Percentiles rank a stretch among this genome's conserved stretches.
These are phyloP conservation scores for Entamoeba histolytica DNA, from an alignment of 208 protist genomes.

Conservation along the genomic window DNA sequence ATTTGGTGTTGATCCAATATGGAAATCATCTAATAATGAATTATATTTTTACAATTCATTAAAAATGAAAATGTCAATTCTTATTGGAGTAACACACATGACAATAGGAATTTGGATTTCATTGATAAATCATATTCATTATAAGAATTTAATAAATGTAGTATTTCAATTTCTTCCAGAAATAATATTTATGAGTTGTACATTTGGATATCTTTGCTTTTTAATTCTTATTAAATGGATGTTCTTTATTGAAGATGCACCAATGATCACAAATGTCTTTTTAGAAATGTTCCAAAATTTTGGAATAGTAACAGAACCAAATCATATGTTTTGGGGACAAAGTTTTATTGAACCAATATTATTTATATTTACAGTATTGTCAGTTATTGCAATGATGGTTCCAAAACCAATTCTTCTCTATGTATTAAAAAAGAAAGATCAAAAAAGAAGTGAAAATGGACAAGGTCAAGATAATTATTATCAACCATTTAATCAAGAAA, in stretches of 20 bases:
- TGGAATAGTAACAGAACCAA: background rate
- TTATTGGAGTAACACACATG: slow-evolving; percentile 32
- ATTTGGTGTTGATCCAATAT: slow-evolving; percentile 16
- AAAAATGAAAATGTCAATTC: slow-evolving; percentile 32
- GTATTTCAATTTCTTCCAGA: slow-evolving; percentile 27
- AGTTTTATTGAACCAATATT: slow-evolving; percentile 10
- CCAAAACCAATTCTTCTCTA: background rate
- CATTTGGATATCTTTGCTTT: slow-evolving; percentile 41
- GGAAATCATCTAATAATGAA: background rate
- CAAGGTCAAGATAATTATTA: background rate
- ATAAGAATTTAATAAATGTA: slow-evolving; percentile 6
- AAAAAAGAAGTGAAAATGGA: background rate
- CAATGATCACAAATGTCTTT: slow-evolving; percentile 55
- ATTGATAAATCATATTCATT: slow-evolving; percentile 20
- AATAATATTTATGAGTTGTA: slow-evolving; percentile 26
- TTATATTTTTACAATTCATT: slow-evolving; percentile 22
- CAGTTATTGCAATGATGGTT: background rate
- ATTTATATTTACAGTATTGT: slow-evolving; percentile 10
- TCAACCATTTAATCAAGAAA: background rate
- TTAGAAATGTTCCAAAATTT: slow-evolving; percentile 69
- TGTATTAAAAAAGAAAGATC: background rate
- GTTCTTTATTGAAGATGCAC: slow-evolving; percentile 12
- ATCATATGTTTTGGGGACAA: background rate
- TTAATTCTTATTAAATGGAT: slow-evolving; percentile 37
- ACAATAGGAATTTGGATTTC: slow-evolving; percentile 20